phyloP scores from a whole-genome alignment of 2,329 filamentous ascomycete genomes.

The Hymenoscyphus repandus region DNA sequence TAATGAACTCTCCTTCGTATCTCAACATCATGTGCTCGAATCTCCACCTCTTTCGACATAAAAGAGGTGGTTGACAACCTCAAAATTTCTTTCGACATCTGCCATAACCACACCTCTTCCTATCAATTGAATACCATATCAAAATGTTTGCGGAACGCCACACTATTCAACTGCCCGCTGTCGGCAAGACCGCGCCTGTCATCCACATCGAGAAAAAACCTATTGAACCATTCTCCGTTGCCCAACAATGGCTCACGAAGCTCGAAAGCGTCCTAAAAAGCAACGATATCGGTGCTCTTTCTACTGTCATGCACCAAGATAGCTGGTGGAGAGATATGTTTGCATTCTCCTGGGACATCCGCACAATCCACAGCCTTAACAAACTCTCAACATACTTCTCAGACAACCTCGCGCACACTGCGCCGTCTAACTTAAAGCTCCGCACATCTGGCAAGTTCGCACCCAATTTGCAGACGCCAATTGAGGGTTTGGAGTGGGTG shows the following conservation, averaged over 20 bases:
- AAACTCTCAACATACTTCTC: conserved; percentile 16
- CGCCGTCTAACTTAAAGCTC: conserved; percentile 20
- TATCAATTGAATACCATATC: background rate
- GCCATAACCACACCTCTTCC: background rate
- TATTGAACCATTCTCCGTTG: conserved; percentile 4
- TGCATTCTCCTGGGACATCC: conserved; percentile 36
- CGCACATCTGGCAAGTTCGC: conserved; percentile 10
- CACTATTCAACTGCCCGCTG: conserved; percentile 13
- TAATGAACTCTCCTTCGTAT: background rate
- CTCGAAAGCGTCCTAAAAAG: conserved; percentile 10
- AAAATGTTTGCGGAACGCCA: conserved; percentile 18
- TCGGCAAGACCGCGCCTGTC: conserved; percentile 4
- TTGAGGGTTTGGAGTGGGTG: conserved; percentile 44
- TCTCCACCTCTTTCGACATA: background rate
- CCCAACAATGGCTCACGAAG: conserved; percentile 15
- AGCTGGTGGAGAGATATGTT: conserved; percentile 36
- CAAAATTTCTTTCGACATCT: background rate
- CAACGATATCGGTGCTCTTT: conserved; percentile 6
- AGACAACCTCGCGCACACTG: conserved; percentile 30
- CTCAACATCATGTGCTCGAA: background rate
- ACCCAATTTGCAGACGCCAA: conserved; percentile 2
- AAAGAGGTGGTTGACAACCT: background rate
- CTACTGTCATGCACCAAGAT: conserved; percentile 9
- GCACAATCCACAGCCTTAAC: conserved; percentile 32
- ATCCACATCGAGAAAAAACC: conserved; percentile 1